Conservation (phyloP, 352 stramenopile species). For the Elongisporangium undulatum region DNA sequence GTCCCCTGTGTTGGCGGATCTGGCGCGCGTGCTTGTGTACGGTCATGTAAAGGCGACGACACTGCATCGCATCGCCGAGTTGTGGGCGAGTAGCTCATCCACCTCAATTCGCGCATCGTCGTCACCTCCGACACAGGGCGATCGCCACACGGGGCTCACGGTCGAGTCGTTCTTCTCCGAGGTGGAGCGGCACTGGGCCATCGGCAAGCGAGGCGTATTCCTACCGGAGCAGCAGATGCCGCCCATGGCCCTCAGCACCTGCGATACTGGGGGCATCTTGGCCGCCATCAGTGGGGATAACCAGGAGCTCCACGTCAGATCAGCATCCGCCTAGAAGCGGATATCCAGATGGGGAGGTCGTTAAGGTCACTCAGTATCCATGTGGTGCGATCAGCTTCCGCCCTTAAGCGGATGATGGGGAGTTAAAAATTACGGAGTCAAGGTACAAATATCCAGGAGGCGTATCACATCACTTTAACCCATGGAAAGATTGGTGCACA, state of each 20-base stretch:
- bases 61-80: constrained; percentile 46
- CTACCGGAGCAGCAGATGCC: constrained; percentile 29
- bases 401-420: too few species aligned
- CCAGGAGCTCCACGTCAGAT: not conserved
- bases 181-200: constrained; percentile 41
- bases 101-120: constrained; percentile 1
- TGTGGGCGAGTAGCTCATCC: constrained; percentile 15
- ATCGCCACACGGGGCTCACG: constrained; percentile 40
- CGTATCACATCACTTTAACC: not conserved
- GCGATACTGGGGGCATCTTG: constrained; percentile 18
- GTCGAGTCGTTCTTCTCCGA: constrained; percentile 59
- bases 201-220: constrained; percentile 44
- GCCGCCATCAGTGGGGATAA: not conserved
- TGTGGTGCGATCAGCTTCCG: too few species aligned
- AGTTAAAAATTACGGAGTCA: not conserved
- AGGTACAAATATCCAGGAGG: not conserved
- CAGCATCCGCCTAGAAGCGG: not conserved
- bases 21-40: constrained; percentile 40
- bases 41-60: constrained; percentile 49
- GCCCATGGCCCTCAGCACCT: constrained; percentile 51
- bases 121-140: constrained; percentile 4
- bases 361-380: not conserved
- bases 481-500: not conserved
- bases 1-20: constrained; percentile 22
- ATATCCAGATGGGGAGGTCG: not conserved